phyloP scores from a whole-genome alignment of 345 rosid species.

The Toxicodendron radicans region DNA sequence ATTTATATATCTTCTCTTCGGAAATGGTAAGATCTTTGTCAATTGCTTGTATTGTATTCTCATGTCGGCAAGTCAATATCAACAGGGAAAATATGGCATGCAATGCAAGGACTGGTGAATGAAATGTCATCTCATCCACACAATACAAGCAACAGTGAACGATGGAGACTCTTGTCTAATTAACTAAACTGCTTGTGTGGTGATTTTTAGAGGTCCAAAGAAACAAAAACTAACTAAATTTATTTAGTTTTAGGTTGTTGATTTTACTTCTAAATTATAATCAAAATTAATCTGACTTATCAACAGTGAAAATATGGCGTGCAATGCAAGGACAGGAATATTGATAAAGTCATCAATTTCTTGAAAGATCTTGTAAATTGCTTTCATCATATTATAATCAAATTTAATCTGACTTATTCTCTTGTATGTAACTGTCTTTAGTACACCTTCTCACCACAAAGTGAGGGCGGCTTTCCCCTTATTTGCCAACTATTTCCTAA shows the following conservation, averaged over 20 bases:
- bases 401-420: slow-evolving; percentile 6
- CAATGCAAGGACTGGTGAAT: neutral
- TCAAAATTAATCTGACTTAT: too few relatives aligned
- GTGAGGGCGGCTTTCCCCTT: slow-evolving; percentile 22
- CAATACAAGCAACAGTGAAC: too few relatives aligned
- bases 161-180: neutral
- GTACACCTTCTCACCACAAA: slow-evolving; percentile 6
- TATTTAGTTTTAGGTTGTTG: too few relatives aligned
- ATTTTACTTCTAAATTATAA: too few relatives aligned
- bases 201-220: too few relatives aligned
- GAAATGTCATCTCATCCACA: neutral
- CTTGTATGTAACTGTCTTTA: neutral
- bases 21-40: too few relatives aligned
- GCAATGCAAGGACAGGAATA: too few relatives aligned
- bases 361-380: neutral
- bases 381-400: neutral
- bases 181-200: too few relatives aligned
- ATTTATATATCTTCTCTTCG: too few relatives aligned
- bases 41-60: neutral
- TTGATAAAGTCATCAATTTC: neutral
- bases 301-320: too few relatives aligned
- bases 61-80: slow-evolving; percentile 7
- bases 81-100: too few relatives aligned
- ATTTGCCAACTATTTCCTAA: slow-evolving; percentile 3
- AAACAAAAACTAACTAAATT: too few relatives aligned